Conservation (phyloP, 805 yeast genomes). For the Candida maltosa region DNA sequence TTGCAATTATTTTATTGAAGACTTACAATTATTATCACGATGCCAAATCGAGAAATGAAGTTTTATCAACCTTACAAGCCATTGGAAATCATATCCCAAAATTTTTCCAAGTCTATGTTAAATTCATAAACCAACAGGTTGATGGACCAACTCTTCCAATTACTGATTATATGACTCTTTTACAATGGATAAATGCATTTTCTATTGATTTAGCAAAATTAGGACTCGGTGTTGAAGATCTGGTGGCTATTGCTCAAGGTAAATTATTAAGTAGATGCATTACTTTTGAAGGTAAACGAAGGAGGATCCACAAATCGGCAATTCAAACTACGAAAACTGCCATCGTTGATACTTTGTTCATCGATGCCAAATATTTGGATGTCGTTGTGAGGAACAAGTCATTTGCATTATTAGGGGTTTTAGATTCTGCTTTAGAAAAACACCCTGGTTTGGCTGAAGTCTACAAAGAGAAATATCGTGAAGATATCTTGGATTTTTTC, state of each 20-base stretch:
- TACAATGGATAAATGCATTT: conserved; percentile 53
- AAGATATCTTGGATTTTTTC: conserved; percentile 1
- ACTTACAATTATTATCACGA: conserved; percentile 54
- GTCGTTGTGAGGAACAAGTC: background rate
- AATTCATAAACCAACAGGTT: conserved; percentile 34
- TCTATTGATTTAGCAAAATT: conserved; percentile 11
- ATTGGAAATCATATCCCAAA: conserved; percentile 29
- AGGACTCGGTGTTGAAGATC: conserved; percentile 17
- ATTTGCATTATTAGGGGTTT: conserved; percentile 20
- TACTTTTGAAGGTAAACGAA: conserved; percentile 8
- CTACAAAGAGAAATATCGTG: background rate
- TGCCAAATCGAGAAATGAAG: conserved; percentile 41
- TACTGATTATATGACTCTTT: conserved; percentile 53
- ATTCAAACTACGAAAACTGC: conserved; percentile 23
- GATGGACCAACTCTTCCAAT: conserved; percentile 41
- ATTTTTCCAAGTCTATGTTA: conserved; percentile 32
- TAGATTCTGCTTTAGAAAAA: conserved; percentile 22
- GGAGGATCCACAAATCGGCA: conserved; percentile 25
- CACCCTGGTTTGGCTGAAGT: conserved; percentile 3
- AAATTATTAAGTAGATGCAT: conserved; percentile 32
- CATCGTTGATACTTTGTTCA: conserved; percentile 2
- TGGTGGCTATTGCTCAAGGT: conserved; percentile 21
- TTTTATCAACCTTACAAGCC: conserved; percentile 35
- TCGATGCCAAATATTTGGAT: conserved; percentile 1
- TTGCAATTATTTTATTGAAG: conserved; percentile 34